Evolutionary conservation across 1,284 basidiomycete genomes (phyloP).

Genomic region (Ustilago xerochloae): DNA sequence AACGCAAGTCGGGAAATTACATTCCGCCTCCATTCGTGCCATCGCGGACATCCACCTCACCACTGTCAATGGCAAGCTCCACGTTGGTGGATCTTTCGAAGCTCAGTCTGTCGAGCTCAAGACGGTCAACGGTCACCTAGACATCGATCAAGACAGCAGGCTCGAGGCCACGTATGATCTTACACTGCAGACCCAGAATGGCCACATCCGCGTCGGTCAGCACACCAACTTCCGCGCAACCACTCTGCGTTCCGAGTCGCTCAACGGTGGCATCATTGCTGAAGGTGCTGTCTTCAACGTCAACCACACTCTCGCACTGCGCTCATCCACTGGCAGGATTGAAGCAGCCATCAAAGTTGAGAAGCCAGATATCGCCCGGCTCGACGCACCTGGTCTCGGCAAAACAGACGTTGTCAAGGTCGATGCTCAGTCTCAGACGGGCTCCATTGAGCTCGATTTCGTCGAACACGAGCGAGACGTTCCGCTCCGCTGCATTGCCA

Average conservation of each 20-base stretch:
- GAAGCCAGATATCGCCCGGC: constrained; percentile 29
- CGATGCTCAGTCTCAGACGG: constrained; percentile 39
- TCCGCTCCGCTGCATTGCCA: constrained; percentile 39
- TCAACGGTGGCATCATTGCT: constrained; percentile 44
- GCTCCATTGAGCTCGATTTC: constrained; percentile 47
- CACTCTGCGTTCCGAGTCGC: constrained; percentile 36
- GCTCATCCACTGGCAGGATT: constrained; percentile 37
- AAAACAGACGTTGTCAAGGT: constrained; percentile 38
- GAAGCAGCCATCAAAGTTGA: constrained; percentile 47
- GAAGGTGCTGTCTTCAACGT: constrained; percentile 41
- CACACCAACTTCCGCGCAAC: constrained; percentile 35
- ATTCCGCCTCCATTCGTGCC: constrained; percentile 35
- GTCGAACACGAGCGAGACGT: constrained; percentile 36
- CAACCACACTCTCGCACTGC: constrained; percentile 49
- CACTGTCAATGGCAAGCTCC: constrained; percentile 39
- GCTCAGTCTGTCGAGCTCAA: constrained; percentile 38
- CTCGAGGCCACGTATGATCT: constrained; percentile 44
- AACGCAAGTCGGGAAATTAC: constrained; percentile 40
- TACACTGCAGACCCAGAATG: constrained; percentile 37
- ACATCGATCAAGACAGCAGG: constrained; percentile 25
- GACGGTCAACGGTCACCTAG: constrained; percentile 40
- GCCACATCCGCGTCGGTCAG: constrained; percentile 41
- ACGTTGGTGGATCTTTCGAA: constrained; percentile 38
- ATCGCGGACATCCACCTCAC: constrained; percentile 50
- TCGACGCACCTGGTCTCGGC: constrained; percentile 35